A percentile compares a stretch with the other conserved stretches of the same genome.
Conservation (phyloP, 495 filamentous ascomycete genomes). For the Xylaria intraflava region DNA sequence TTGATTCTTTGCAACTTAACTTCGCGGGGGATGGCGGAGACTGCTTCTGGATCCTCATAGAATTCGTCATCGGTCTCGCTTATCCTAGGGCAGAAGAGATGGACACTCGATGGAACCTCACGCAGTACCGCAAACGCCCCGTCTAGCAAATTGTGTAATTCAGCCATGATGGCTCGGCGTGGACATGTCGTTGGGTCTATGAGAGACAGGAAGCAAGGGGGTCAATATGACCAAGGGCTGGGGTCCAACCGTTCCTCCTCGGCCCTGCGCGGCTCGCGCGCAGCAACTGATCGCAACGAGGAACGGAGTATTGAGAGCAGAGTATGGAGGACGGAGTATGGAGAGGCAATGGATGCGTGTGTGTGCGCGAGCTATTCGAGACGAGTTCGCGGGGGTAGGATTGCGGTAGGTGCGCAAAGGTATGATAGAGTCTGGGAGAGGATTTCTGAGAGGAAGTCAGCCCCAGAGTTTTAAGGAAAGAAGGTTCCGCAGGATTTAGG, state of each 20-base stretch:
- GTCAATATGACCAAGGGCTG: background rate
- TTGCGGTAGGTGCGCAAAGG: background rate
- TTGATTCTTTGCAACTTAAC: slow-evolving; percentile 39
- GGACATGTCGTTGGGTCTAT: slow-evolving; percentile 16
- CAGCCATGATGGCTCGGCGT: slow-evolving; percentile 16
- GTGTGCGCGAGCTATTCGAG: no score
- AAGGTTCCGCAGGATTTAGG: background rate
- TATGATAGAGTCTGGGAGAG: background rate
- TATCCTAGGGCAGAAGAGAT: slow-evolving; percentile 40
- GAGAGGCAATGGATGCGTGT: no score
- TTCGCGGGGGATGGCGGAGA: slow-evolving; percentile 24
- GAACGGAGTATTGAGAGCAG: background rate
- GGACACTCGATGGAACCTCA: slow-evolving; percentile 36
- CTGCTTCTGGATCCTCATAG: slow-evolving; percentile 47
- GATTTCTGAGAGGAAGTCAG: background rate
- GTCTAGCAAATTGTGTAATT: slow-evolving; percentile 14
- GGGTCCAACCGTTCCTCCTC: background rate
- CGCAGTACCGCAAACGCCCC: slow-evolving; percentile 20
- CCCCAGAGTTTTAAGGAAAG: background rate
- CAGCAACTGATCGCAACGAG: background rate
- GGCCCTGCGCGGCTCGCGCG: background rate
- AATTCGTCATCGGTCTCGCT: slow-evolving; percentile 39
- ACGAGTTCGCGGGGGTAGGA: background rate
- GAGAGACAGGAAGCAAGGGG: background rate
- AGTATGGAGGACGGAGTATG: no score